A percentile compares a stretch with the other conserved stretches of the same genome.
Evolutionary conservation across 306 rosid genomes (phyloP).

Genomic region (Prunus mongolica): DNA sequence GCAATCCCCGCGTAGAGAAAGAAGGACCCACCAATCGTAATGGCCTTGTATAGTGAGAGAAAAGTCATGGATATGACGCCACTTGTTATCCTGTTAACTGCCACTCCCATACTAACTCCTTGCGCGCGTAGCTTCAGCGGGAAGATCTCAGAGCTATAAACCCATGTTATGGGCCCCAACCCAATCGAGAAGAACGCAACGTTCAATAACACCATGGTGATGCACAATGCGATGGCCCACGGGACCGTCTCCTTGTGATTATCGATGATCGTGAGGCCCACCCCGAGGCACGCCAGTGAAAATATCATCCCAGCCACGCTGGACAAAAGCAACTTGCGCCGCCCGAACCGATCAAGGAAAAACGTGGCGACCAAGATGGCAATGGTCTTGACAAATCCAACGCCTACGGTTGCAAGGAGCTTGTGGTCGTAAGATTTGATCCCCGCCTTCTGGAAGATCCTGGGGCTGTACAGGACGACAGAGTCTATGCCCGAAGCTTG

Average conservation of each 20-base stretch:
- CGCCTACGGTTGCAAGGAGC: conserved; percentile 56
- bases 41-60: conserved; percentile 25
- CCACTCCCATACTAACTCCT: conserved; percentile 50
- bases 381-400: conserved; percentile 39
- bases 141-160: conserved; percentile 56
- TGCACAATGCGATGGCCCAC: conserved; percentile 61
- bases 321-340: conserved; percentile 47
- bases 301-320: conserved; percentile 52
- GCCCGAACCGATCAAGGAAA: conserved; percentile 47
- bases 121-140: conserved; percentile 61
- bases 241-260: background rate
- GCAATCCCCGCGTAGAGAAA: conserved; percentile 35
- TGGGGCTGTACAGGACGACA: conserved; percentile 58
- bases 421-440: conserved; percentile 5
- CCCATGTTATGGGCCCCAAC: conserved; percentile 66
- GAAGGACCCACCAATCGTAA: conserved; percentile 50
- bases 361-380: conserved; percentile 59
- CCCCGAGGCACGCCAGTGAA: conserved; percentile 37
- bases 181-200: conserved; percentile 67
- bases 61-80: conserved; percentile 53
- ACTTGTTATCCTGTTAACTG: conserved; percentile 48
- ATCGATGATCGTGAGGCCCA: conserved; percentile 38
- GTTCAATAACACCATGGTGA: conserved; percentile 31
- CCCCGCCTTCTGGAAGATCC: conserved; percentile 54
- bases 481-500: conserved; percentile 61